Evolutionary conservation across 1,139 yeast species (phyloP).

Genomic region (Keqinozyma sinolaborantium): DNA sequence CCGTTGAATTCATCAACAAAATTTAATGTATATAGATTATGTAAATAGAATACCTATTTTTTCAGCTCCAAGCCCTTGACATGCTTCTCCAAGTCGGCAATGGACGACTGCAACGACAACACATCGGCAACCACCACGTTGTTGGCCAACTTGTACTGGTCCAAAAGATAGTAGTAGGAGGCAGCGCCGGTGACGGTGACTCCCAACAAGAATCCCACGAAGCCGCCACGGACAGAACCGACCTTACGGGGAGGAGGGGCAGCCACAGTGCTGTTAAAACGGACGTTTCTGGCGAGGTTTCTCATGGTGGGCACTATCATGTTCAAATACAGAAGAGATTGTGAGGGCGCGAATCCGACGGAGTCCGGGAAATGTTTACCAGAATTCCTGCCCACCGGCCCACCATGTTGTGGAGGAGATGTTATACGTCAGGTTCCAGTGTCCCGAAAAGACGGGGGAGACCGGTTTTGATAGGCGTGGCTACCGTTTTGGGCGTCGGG

Average conservation of each 20-base stretch:
- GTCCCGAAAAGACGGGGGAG: too few species aligned
- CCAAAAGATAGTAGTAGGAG: slow-evolving; percentile 74
- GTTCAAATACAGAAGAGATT: too few species aligned
- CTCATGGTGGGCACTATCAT: too few species aligned
- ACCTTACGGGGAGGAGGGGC: slow-evolving; percentile 29
- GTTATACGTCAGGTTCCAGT: too few species aligned
- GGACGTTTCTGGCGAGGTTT: too few species aligned
- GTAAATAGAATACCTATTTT: slow-evolving; percentile 15
- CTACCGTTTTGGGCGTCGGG: slow-evolving; percentile 17
- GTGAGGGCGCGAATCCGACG: too few species aligned
- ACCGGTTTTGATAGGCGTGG: too few species aligned
- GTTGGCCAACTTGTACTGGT: slow-evolving; percentile 72
- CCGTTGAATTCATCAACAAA: slow-evolving; percentile 19
- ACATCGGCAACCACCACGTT: slow-evolving; percentile 74
- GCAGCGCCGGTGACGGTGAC: slow-evolving; percentile 71
- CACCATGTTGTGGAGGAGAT: too few species aligned
- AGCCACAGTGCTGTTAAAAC: slow-evolving; percentile 2
- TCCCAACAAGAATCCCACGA: slow-evolving; percentile 76
- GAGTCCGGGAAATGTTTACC: too few species aligned
- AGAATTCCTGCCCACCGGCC: too few species aligned
- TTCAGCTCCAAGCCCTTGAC: slow-evolving; percentile 51
- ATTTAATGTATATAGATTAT: slow-evolving; percentile 9
- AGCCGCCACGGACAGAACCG: slow-evolving; percentile 66
- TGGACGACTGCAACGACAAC: slow-evolving; percentile 63
- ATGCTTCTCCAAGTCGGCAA: slow-evolving; percentile 64